These are phyloP conservation scores for Termitomyces heimii DNA, from an alignment of 768 basidiomycete species.

Conservation along the genomic window DNA sequence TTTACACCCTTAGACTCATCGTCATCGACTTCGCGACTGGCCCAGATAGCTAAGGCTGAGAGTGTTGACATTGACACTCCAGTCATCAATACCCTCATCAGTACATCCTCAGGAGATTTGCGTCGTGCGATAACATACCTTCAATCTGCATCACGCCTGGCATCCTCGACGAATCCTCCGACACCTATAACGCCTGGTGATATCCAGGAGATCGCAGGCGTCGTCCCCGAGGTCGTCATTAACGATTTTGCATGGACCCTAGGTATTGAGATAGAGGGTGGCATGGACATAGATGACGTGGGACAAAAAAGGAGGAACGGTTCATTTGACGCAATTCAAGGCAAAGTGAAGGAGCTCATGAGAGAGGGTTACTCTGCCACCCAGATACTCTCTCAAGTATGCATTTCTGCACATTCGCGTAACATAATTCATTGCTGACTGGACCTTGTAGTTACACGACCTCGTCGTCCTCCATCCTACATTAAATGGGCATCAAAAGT, in stretches of 20 bases:
- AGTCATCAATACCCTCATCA: conserved; percentile 71
- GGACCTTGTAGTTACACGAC: conserved; percentile 72
- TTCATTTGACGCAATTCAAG: conserved; percentile 58
- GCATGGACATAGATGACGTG: conserved; percentile 47
- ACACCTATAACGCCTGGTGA: conserved; percentile 69
- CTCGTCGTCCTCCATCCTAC: conserved; percentile 79
- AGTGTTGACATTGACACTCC: conserved; percentile 47
- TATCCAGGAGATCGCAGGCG: conserved; percentile 96
- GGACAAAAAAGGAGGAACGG: conserved; percentile 19
- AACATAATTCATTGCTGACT: neutral
- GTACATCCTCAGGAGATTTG: conserved; percentile 84
- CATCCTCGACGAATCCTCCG: conserved; percentile 66
- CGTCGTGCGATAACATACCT: conserved; percentile 97
- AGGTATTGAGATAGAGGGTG: conserved; percentile 59
- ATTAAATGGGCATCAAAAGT: conserved; percentile 75
- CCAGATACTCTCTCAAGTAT: conserved; percentile 84
- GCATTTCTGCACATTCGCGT: conserved; percentile 16
- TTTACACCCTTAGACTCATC: conserved; percentile 86
- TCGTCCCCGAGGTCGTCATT: conserved; percentile 76
- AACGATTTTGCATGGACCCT: conserved; percentile 61
- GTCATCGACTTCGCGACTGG: conserved; percentile 70
- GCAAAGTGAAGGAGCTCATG: conserved; percentile 69
- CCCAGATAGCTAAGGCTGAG: conserved; percentile 78
- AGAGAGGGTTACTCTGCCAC: conserved; percentile 90
- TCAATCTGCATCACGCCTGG: conserved; percentile 89